Evolutionary conservation across 768 basidiomycete species (phyloP).

Genomic region (Auricularia sp.): DNA sequence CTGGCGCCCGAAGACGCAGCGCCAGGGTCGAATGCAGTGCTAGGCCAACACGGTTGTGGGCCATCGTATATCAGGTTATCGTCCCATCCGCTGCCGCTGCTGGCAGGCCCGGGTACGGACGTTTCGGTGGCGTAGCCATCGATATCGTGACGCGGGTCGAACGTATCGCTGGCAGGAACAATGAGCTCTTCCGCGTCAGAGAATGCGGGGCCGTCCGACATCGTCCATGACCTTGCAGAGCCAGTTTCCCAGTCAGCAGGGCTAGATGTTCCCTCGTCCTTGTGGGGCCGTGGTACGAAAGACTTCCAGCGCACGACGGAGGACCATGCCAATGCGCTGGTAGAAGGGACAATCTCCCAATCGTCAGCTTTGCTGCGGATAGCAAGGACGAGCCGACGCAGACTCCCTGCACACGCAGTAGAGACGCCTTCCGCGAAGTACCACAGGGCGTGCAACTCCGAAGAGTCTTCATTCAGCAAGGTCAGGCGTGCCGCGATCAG

Average conservation of each 20-base stretch:
- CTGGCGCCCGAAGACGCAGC: too few relatives aligned
- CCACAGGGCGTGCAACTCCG: slow-evolving; percentile 1
- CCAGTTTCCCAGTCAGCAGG: too few relatives aligned
- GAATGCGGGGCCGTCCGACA: too few relatives aligned
- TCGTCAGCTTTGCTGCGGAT: neutral
- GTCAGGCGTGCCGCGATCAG: neutral
- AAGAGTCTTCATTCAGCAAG: neutral
- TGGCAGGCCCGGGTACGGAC: neutral
- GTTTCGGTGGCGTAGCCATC: neutral
- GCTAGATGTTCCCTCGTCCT: too few relatives aligned
- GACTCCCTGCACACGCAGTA: slow-evolving; percentile 1
- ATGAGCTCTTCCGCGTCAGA: too few relatives aligned
- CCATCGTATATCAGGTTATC: neutral
- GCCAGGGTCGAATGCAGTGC: too few relatives aligned
- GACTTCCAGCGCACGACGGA: neutral
- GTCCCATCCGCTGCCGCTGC: neutral
- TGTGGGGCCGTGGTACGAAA: neutral
- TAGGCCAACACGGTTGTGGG: too few relatives aligned
- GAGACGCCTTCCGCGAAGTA: slow-evolving; percentile 1
- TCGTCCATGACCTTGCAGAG: too few relatives aligned
- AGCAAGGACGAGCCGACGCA: neutral
- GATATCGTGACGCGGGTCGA: neutral
- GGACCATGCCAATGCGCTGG: neutral
- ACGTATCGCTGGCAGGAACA: neutral
- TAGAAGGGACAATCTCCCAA: neutral